These are phyloP conservation scores for Saturnispora kantuleensis DNA, from an alignment of 805 yeast species.

Conservation along the genomic window DNA sequence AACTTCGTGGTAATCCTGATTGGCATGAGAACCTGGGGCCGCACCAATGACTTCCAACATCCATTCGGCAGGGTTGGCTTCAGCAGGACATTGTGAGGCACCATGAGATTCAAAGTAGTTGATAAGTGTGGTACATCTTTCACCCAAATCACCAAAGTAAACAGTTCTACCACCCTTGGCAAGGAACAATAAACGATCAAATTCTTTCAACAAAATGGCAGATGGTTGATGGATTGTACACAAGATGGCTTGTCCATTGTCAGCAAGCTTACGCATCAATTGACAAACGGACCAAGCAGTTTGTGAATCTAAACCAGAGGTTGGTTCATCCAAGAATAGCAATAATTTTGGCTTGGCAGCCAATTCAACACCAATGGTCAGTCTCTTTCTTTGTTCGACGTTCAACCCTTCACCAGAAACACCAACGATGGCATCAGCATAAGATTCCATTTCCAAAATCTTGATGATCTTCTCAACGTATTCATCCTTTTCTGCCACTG, in stretches of 20 bases:
- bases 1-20: conserved; percentile 63
- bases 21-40: conserved; percentile 69
- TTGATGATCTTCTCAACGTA: conserved; percentile 43
- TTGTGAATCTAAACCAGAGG: conserved; percentile 50
- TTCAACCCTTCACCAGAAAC: conserved; percentile 41
- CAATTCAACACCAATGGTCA: conserved; percentile 48
- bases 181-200: conserved; percentile 64
- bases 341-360: conserved; percentile 46
- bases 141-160: conserved; percentile 67
- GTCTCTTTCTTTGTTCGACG: conserved; percentile 45
- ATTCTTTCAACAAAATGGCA: conserved; percentile 64
- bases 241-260: conserved; percentile 45
- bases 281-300: conserved; percentile 53
- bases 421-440: conserved; percentile 49
- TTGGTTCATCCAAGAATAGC: conserved; percentile 50
- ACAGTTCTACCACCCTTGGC: conserved; percentile 66
- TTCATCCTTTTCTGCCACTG: conserved; percentile 36
- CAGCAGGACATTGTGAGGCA: conserved; percentile 53
- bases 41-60: conserved; percentile 82
- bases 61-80: conserved; percentile 85
- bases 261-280: conserved; percentile 41
- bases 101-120: conserved; percentile 59
- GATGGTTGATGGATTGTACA: conserved; percentile 85
- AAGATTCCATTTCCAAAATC: conserved; percentile 40
- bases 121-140: conserved; percentile 43